These are phyloP conservation scores for Knoxia roxburghii DNA, from an alignment of 257 asterid genomes.

Conservation along the genomic window DNA sequence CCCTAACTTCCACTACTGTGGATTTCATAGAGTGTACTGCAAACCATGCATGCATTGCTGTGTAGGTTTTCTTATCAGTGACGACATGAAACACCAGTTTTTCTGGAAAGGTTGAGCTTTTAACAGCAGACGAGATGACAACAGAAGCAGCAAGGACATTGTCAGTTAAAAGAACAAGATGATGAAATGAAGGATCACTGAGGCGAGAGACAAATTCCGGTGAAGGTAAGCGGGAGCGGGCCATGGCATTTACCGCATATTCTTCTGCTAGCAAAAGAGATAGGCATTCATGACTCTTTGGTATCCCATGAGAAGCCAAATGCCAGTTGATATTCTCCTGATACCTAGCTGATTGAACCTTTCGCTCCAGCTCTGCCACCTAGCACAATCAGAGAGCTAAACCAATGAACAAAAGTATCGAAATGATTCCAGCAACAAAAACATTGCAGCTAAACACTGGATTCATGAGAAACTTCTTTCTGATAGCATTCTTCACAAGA, in stretches of 20 bases:
- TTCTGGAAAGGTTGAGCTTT: slow-evolving; percentile 45
- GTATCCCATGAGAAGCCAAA: slow-evolving; percentile 71
- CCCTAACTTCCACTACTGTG: slow-evolving; percentile 73
- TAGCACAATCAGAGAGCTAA: slow-evolving; percentile 24
- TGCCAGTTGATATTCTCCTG: slow-evolving; percentile 72
- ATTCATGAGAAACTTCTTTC: neutral
- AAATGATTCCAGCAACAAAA: neutral
- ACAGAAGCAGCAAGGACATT: slow-evolving; percentile 89
- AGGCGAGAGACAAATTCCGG: slow-evolving; percentile 63
- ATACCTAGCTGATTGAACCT: slow-evolving; percentile 51
- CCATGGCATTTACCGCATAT: slow-evolving; percentile 61
- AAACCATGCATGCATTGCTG: slow-evolving; percentile 91
- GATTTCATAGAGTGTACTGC: slow-evolving; percentile 54
- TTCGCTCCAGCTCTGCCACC: slow-evolving; percentile 60
- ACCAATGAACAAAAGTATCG: neutral
- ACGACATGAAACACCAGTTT: slow-evolving; percentile 71
- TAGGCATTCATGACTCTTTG: slow-evolving; percentile 70
- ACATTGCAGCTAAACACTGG: neutral
- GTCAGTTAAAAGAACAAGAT: slow-evolving; percentile 76
- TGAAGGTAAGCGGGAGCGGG: slow-evolving; percentile 68
- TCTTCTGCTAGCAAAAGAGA: slow-evolving; percentile 77
- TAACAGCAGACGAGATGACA: slow-evolving; percentile 57
- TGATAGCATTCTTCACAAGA: neutral
- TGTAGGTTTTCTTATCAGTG: slow-evolving; percentile 78
- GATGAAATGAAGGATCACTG: slow-evolving; percentile 55